Conservation (phyloP, 2,329 filamentous ascomycete genomes). For the Scopulariopsis brevicaulis region DNA sequence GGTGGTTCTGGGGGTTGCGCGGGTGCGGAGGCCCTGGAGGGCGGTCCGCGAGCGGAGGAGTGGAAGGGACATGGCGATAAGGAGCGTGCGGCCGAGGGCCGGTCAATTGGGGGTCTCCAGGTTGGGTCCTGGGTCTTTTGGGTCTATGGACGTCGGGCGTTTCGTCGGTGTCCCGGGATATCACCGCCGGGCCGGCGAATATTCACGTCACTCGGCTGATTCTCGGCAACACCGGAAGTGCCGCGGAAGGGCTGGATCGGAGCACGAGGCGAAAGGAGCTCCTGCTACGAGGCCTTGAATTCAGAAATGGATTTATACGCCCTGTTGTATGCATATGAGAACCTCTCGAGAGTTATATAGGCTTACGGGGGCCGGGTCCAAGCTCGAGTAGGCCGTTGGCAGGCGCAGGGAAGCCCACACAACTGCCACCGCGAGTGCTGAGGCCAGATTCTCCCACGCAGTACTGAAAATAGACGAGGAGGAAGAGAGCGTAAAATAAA, state of each 20-base stretch:
- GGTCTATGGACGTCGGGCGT: not conserved
- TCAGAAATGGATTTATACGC: not conserved
- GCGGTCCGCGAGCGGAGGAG: constrained; percentile 8
- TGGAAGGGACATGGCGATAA: constrained; percentile 7
- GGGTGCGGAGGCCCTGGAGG: constrained; percentile 6
- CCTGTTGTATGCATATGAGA: not conserved
- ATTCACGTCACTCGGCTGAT: constrained; percentile 1
- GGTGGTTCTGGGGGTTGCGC: not conserved
- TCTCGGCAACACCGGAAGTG: not conserved
- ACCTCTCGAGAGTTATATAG: not conserved
- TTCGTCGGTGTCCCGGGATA: not conserved
- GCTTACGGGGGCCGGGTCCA: not conserved
- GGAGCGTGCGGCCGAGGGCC: not conserved
- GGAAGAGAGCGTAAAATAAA: not conserved
- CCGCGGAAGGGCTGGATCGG: not conserved
- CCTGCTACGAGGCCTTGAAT: not conserved
- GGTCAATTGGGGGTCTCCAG: not conserved
- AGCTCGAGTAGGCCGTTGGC: not conserved
- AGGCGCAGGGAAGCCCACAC: not conserved
- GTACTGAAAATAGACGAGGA: not conserved
- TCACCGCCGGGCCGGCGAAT: not conserved
- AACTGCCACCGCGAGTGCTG: not conserved
- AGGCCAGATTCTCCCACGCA: not conserved
- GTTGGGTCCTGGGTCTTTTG: not conserved
- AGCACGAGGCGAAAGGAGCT: not conserved